These are phyloP conservation scores for Tulasnella calospora DNA, from an alignment of 768 basidiomycete genomes.

Conservation along the genomic window DNA sequence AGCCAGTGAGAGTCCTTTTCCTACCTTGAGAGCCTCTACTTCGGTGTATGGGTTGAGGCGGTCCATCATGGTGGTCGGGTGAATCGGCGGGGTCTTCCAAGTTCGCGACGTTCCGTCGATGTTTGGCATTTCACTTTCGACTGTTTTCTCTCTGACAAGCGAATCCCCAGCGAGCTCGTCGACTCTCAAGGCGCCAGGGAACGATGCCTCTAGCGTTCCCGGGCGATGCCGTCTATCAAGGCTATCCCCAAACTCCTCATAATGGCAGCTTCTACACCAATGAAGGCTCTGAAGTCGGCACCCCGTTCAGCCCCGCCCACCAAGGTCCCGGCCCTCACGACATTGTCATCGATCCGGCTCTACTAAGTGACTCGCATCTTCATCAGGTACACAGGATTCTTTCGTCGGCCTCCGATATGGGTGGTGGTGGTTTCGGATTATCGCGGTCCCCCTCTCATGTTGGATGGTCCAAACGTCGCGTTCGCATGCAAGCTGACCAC, in stretches of 20 bases:
- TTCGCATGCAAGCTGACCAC: not conserved
- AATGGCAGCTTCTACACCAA: constrained; percentile 9
- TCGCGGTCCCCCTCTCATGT: not conserved
- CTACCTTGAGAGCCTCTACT: constrained; percentile 15
- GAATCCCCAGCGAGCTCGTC: not conserved
- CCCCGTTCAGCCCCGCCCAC: constrained; percentile 18
- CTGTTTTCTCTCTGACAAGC: constrained; percentile 11
- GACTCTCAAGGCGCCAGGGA: constrained; percentile 8
- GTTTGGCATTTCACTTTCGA: constrained; percentile 10
- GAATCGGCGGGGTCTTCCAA: not conserved
- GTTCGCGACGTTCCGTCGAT: constrained; percentile 11
- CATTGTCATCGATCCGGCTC: constrained; percentile 49
- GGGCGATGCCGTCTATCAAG: constrained; percentile 10
- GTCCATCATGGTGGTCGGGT: not conserved
- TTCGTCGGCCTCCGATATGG: not conserved
- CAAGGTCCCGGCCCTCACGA: not conserved
- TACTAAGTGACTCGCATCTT: constrained; percentile 31
- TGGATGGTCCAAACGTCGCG: not conserved
- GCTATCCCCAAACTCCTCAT: not conserved
- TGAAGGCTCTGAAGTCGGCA: constrained; percentile 16
- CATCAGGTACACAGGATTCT: not conserved
- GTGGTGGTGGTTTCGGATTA: not conserved
- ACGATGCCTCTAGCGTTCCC: constrained; percentile 25
- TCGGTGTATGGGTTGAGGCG: constrained; percentile 16
- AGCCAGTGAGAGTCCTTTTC: not conserved